Conservation (phyloP, 2,329 filamentous ascomycete species). For the Colletotrichum musae region DNA sequence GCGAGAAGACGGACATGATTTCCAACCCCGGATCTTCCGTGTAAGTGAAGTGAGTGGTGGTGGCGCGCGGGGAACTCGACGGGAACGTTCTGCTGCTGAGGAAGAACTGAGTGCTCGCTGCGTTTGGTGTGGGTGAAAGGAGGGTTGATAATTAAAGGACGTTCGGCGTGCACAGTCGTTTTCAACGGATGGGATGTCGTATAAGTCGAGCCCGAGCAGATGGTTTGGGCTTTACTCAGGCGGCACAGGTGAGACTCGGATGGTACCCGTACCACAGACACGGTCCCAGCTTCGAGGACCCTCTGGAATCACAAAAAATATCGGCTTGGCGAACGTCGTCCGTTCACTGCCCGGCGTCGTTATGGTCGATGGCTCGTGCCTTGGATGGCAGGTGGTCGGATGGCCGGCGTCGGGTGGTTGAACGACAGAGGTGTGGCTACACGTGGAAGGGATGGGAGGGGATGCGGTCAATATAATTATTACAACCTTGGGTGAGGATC, state of each 20-base stretch:
- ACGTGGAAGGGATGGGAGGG: constrained; percentile 11
- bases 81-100: background rate
- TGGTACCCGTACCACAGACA: constrained; percentile 31
- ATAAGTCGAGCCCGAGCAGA: constrained; percentile 33
- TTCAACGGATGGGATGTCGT: constrained; percentile 18
- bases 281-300: constrained; percentile 25
- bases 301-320: constrained; percentile 8
- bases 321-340: constrained; percentile 26
- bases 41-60: background rate
- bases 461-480: constrained; percentile 27
- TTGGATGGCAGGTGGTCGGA: constrained; percentile 30
- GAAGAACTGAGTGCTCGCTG: background rate
- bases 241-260: constrained; percentile 36
- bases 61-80: background rate
- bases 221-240: constrained; percentile 28
- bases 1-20: constrained; percentile 71
- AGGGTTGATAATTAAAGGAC: constrained; percentile 9
- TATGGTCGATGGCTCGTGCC: constrained; percentile 31
- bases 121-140: background rate
- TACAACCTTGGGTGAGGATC: constrained; percentile 20
- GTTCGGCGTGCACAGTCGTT: constrained; percentile 13
- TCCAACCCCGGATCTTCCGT: background rate
- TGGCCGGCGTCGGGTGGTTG: constrained; percentile 11
- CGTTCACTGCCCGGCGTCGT: constrained; percentile 20
- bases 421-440: background rate